Evolutionary conservation across 2,329 filamentous ascomycete genomes (phyloP).

Genomic region (Epichloe uncinata): DNA sequence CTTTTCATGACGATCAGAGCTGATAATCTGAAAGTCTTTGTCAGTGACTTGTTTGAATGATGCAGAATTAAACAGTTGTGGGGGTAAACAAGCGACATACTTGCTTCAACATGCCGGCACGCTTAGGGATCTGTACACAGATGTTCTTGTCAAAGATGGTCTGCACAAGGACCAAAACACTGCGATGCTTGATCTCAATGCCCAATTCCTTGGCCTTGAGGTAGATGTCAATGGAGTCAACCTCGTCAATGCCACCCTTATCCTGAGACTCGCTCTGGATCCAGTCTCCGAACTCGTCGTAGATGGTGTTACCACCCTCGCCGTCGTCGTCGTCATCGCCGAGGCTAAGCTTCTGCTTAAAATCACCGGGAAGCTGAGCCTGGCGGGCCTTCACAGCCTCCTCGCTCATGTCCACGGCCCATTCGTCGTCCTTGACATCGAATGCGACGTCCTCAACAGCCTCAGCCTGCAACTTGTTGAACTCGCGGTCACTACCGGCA

Average conservation of each 20-base stretch:
- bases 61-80: not conserved
- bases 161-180: slow-evolving; percentile 80
- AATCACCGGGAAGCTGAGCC: slow-evolving; percentile 82
- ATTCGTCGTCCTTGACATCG: slow-evolving; percentile 73
- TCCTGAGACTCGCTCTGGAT: slow-evolving; percentile 60
- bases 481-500: slow-evolving; percentile 80
- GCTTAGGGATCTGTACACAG: slow-evolving; percentile 70
- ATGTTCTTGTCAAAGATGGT: slow-evolving; percentile 89
- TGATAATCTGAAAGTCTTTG: slow-evolving; percentile 32
- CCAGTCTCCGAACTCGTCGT: slow-evolving; percentile 90
- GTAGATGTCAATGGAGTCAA: slow-evolving; percentile 85
- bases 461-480: slow-evolving; percentile 63
- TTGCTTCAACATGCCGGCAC: slow-evolving; percentile 80
- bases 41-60: not conserved
- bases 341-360: slow-evolving; percentile 82
- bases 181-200: slow-evolving; percentile 90
- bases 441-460: slow-evolving; percentile 34
- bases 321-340: slow-evolving; percentile 72
- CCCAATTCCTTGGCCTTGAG: slow-evolving; percentile 93
- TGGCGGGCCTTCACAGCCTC: slow-evolving; percentile 91
- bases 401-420: slow-evolving; percentile 94
- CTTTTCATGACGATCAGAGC: slow-evolving; percentile 88
- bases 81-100: slow-evolving; percentile 27
- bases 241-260: slow-evolving; percentile 60
- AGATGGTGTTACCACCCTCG: slow-evolving; percentile 62